Evolutionary conservation across 1,284 basidiomycete genomes (phyloP), one percentile per base, ranked within the genome.

Genomic region (Cystobasidiaceae sp.): DNA sequence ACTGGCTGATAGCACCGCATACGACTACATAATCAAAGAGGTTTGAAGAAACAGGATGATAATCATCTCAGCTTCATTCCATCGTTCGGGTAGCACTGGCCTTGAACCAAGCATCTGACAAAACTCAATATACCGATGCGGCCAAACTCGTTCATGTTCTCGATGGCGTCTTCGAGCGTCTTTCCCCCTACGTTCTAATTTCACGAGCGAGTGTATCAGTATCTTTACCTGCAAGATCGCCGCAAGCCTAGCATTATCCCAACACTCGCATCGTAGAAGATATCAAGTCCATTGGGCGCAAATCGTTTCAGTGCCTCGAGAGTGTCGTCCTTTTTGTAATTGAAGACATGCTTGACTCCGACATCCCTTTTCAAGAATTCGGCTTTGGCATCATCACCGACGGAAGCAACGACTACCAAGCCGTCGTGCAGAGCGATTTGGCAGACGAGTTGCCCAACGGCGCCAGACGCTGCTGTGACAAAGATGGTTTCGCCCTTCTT

Each of bases 401-500:
- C 91, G 66, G 90, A 87, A 9, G 85, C 92, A 68, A 91, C 85
- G 54, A 97, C 92, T 71, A 84, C 45, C 27, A 68, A 25, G 15
- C 67, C 67, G n/a, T 67, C 50, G 41, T 48, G 50, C 28, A 67
- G 58, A 27, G 65, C 57, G 11, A 67, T 23, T 37, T 68, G 67
- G 2, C 48, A 51, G 17, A 71, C 73, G 21, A 74, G 65, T 45
- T 72, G 71, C 7, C 73, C 73, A 1, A 74, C 73, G 4, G 73
- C 73, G 30, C 69, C 68, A 13, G 46, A 33, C 8, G 66, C 68
- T 27, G 66, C 56, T 49, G 49, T 43, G 8, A 67, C 87, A 37
- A 93, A 82, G 60, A 93, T 83, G 0, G 84, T 88, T 69, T 94
- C 90, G 11, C 90, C 90, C 3, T 85, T 78, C 75, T 93, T 88